These are phyloP conservation scores for Pseudogymnoascus sp. DNA, from an alignment of 2,329 filamentous ascomycete genomes.

Conservation along the genomic window DNA sequence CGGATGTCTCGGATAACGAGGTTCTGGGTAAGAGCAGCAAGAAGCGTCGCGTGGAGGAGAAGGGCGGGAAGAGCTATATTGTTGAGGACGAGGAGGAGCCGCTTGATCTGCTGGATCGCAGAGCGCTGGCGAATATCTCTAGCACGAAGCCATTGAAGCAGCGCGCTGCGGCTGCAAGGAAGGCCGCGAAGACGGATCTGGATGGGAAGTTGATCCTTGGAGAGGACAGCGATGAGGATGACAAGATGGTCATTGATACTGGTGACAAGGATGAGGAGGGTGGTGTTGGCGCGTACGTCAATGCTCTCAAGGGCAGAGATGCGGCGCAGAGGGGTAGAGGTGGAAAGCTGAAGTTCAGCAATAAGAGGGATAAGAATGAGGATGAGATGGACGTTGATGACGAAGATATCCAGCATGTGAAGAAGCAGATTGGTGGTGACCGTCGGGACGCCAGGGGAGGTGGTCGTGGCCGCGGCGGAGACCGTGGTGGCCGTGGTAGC, in stretches of 20 bases:
- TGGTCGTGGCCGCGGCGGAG: constrained; percentile 26
- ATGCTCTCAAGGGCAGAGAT: constrained; percentile 61
- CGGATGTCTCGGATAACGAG: constrained; percentile 57
- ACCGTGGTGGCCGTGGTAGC: constrained; percentile 32
- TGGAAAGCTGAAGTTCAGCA: constrained; percentile 65
- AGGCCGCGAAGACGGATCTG: constrained; percentile 61
- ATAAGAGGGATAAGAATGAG: constrained; percentile 51
- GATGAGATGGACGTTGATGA: constrained; percentile 43
- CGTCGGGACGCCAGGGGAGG: constrained; percentile 29
- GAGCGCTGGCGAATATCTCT: constrained; percentile 86
- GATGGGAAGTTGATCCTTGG: constrained; percentile 78
- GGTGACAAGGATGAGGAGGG: constrained; percentile 38
- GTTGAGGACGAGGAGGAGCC: constrained; percentile 92
- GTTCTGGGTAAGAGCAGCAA: constrained; percentile 39
- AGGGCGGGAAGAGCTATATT: constrained; percentile 71
- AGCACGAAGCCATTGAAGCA: constrained; percentile 72
- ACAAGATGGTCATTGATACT: constrained; percentile 59
- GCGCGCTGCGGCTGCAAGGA: constrained; percentile 41
- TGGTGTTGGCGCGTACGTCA: constrained; percentile 62
- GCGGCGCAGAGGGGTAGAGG: constrained; percentile 57
- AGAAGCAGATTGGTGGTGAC: constrained; percentile 36
- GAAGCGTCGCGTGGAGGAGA: constrained; percentile 36
- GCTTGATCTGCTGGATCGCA: constrained; percentile 83
- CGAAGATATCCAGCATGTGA: constrained; percentile 43
- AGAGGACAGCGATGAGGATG: constrained; percentile 44